Percentiles rank a stretch among this genome's conserved stretches.
Evolutionary conservation across 169 alveolate genomes (phyloP).

Genomic region (Eimeria praecox): DNA sequence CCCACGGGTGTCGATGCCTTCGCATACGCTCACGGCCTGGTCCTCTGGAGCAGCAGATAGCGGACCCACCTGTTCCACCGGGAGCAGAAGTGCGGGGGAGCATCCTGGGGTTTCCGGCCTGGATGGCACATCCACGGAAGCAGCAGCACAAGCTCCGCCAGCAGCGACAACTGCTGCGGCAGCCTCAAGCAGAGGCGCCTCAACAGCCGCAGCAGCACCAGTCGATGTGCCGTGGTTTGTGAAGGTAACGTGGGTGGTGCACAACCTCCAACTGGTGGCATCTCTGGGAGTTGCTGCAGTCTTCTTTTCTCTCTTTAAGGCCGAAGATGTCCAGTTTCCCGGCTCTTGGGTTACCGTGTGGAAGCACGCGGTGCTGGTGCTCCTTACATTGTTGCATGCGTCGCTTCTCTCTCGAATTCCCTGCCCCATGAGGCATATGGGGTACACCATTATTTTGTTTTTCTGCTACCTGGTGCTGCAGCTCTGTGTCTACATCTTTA

Average conservation of each 20-base stretch:
- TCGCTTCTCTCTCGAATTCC: conserved; percentile 74
- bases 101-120: not conserved
- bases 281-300: conserved; percentile 64
- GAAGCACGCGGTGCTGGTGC: conserved; percentile 62
- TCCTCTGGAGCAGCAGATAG: conserved; percentile 46
- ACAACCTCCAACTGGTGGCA: conserved; percentile 65
- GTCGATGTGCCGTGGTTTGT: conserved; percentile 31
- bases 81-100: conserved; percentile 24
- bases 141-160: not conserved
- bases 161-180: conserved; percentile 3
- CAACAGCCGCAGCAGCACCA: conserved; percentile 6
- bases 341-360: conserved; percentile 74
- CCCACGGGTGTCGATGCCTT: not conserved
- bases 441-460: conserved; percentile 37
- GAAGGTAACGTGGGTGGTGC: conserved; percentile 65
- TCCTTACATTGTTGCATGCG: conserved; percentile 74
- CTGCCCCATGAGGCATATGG: conserved; percentile 69
- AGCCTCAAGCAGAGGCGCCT: not conserved
- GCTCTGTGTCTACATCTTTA: conserved; percentile 47
- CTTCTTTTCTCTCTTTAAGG: conserved; percentile 45
- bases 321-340: conserved; percentile 50
- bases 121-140: not conserved
- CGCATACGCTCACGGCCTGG: not conserved
- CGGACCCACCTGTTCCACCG: not conserved
- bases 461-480: conserved; percentile 47